Base-by-base conservation (phyloP, 108 stramenopile genomes). In the Stephanodiscus minutulus region DNA sequence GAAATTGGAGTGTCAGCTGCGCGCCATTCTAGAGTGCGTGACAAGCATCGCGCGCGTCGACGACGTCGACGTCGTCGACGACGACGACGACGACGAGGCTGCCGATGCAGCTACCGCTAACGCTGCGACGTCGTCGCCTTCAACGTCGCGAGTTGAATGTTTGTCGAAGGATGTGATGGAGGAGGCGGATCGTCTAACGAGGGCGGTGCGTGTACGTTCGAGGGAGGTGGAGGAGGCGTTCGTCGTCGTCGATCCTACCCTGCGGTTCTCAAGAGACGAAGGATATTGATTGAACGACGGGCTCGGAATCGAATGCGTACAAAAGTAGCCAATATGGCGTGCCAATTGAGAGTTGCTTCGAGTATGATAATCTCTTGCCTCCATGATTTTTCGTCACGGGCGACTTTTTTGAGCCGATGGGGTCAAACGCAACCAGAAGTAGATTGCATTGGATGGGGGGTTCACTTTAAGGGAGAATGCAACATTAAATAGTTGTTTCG, bases 131-230 rank as follows among this genome's bases (percentile, higher is more conserved):
- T 33, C 31, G 31, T 41, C 71, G 2, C 18, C 18, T 15, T 18
- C 62, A 22, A 39, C 17, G 37, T 46, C 25, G 21, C 43, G 62
- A 21, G 62, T 44, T 8, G 7, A 8, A 11, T 79, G 65, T 53
- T 58, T 72, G 59, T 79, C 78, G 7, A 54, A 67, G 17, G 71
- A 79, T 12, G 78, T 79, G 33, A 12, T 37, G 5, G 71, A 72
- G 22, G 37, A 31, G 37, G 31, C 49, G 4, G 66, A 57, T n/a
- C 66, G 50, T 43, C 49, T 79, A 9, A 35, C 27, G 43, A 68
- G 41, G 21, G 78, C 69, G 31, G 48, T 79, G 27, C 47, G 13
- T 8, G 31, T 65, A 18, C 58, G 78, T 52, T 48, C 41, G 7
- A 61, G 58, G 24, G 78, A 79, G 44, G 61, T 75, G 35, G 33